These are phyloP conservation scores for Boletus subcaerulescens DNA, from an alignment of 768 basidiomycete species.

Conservation along the genomic window DNA sequence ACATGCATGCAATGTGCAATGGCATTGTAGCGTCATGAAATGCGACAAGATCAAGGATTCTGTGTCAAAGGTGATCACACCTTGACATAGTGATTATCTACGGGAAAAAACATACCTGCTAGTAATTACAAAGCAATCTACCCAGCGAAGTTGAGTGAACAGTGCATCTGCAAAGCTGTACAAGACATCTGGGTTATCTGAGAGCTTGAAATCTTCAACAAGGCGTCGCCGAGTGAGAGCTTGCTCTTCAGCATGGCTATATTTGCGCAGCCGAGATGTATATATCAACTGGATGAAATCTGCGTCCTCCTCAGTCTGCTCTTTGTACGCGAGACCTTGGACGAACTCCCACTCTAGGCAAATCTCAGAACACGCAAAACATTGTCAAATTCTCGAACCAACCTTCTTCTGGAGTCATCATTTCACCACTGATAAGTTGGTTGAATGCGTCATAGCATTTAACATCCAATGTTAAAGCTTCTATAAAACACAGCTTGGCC, in stretches of 20 bases:
- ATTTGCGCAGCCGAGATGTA: constrained; percentile 86
- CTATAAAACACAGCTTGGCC: constrained; percentile 94
- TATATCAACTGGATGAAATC: constrained; percentile 93
- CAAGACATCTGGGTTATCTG: constrained; percentile 90
- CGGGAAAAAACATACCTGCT: constrained; percentile 48
- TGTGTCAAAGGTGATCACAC: constrained; percentile 28
- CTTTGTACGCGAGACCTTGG: constrained; percentile 73
- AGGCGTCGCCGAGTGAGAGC: constrained; percentile 74
- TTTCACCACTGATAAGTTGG: constrained; percentile 85
- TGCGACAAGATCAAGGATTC: constrained; percentile 81
- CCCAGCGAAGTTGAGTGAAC: constrained; percentile 87
- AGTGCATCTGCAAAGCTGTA: constrained; percentile 89
- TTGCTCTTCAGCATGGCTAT: constrained; percentile 81
- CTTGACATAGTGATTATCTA: neutral
- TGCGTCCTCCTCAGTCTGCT: constrained; percentile 85
- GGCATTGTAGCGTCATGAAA: constrained; percentile 90
- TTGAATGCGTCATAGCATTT: constrained; percentile 97
- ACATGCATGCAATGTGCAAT: constrained; percentile 96
- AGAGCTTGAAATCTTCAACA: constrained; percentile 77
- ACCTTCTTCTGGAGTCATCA: constrained; percentile 98
- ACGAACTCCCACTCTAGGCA: constrained; percentile 92
- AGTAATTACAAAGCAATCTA: constrained; percentile 90
- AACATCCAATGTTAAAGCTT: constrained; percentile 90
- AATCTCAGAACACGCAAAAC: constrained; percentile 5
- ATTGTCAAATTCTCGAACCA: constrained; percentile 4